Base-by-base conservation (phyloP, 2,329 filamentous ascomycete species). In the Alternaria angustiovoidea region DNA sequence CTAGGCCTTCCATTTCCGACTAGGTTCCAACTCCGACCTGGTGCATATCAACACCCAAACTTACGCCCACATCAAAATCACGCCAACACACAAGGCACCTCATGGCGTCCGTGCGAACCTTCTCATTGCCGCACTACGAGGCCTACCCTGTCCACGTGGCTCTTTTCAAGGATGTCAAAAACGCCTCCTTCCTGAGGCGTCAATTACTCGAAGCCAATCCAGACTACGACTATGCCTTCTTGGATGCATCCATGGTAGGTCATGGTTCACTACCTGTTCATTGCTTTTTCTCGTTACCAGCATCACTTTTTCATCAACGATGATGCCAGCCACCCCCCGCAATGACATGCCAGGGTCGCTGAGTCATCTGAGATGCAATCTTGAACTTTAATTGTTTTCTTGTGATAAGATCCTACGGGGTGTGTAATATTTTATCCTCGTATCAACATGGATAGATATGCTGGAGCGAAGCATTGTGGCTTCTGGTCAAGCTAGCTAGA, bases 211-310 rank as follows among this genome's bases (percentile, higher is more conserved):
- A 88, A 6, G 91, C 92, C 53, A 97, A 98, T 75, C 74, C 87
- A 11, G 89, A 90, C 8, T 98, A 94, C 71, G 93, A 98, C 79
- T 98, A 98, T 83, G 93, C 94, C 34, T 91, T 99, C 67, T 86
- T 99, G 47, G 94, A 99, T 80, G 93, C 93, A 20, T 88, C 87
- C 46, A 87, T 91, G 77, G 90, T 94, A 84, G 57, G 74, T 60
- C 63, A 24, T 58, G 36, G 52, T 34, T 47, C 57, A 14, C 42
- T 55, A 53, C 46, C 54, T 34, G 48, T 57, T 32, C 24, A n/a
- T 57, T 54, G 44, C 54, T 46, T 57, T 44, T 49, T 39, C 24
- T 32, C 44, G 41, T 26, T 32, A 12, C 22, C 14, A 24, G 18
- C 36, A 22, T 41, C 38, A 41, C 18, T 22, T 41, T 41, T 41